These are phyloP conservation scores for Eucalyptus rudis DNA, from an alignment of 345 rosid genomes.

Conservation along the genomic window DNA sequence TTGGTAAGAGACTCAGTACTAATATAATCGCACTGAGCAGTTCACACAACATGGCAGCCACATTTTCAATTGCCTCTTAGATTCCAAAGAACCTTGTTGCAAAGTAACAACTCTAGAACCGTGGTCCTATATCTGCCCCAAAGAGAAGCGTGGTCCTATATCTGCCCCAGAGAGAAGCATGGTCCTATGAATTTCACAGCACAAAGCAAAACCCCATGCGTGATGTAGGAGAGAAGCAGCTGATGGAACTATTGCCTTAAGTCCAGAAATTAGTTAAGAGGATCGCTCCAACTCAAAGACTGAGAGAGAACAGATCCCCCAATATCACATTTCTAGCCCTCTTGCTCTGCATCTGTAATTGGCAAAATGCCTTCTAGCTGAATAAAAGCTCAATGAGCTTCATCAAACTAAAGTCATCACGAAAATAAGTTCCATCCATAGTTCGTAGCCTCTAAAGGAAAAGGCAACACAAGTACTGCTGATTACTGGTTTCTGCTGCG, in stretches of 20 bases:
- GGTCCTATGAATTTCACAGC: not conserved
- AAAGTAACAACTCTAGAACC: not conserved
- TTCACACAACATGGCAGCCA: not conserved
- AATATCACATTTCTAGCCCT: not conserved
- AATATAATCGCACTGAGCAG: not conserved
- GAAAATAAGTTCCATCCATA: not conserved
- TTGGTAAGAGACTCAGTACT: not conserved
- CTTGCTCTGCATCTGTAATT: not conserved
- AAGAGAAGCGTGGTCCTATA: not conserved
- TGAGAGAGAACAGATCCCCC: not conserved
- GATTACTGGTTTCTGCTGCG: not conserved
- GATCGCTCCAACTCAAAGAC: not conserved
- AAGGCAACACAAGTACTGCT: not conserved
- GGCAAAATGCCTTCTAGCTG: not conserved
- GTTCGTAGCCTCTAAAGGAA: not conserved
- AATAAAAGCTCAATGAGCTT: not conserved
- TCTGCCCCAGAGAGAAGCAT: not conserved
- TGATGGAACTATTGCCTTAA: not conserved
- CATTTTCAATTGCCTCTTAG: not conserved
- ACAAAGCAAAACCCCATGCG: not conserved
- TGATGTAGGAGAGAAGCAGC: not conserved
- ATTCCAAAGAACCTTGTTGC: not conserved
- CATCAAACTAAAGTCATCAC: not conserved
- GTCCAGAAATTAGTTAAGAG: not conserved
- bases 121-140: not conserved